Evolutionary conservation across 108 stramenopile genomes (phyloP), one percentile per base, ranked within the genome.

Genomic region (Fistulifera pelliculosa): DNA sequence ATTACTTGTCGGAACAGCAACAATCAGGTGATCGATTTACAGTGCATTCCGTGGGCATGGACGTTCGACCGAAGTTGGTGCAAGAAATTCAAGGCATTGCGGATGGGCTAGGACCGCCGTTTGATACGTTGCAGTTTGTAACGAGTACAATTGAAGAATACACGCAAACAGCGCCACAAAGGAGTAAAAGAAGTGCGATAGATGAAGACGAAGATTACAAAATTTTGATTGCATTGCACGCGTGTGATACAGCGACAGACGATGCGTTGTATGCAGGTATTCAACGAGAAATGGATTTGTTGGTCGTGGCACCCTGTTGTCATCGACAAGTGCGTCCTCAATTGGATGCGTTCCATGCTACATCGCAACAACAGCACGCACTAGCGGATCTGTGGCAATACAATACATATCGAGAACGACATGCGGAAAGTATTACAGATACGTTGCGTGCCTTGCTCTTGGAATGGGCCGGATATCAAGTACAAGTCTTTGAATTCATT

Each of bases 241-340:
- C 93, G 1, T 94, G 93, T 58, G 93, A 94, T 69, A 94, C 87
- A 14, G 93, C 93, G 15, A 88, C 88, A 0, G 88, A 90, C 49
- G 93, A 94, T 57, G 78, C 87, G 0, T 28, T 94, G 8, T 85
- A 58, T 61, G 74, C 69, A 21, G 93, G 77, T 23, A 77, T 94
- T 40, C 11, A 27, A 11, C 59, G 56, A 23, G 43, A 67, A 13
- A 68, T 78, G 24, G 69, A 74, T 40, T 58, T 90, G 0, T 77
- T 94, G 35, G 76, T 90, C 4, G 75, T 77, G 0, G 83, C 88
- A 14, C 93, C 93, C 1, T 94, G 93, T 51, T 94, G 93, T 66
- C 93, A 94, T 52, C 83, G 88, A 42, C 75, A 94, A 52, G 45
- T 94, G 10, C 79, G 93, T 45, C 68, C 77, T 7, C 83, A 89